A percentile compares a stretch with the other conserved stretches of the same genome.
Evolutionary conservation across 345 rosid genomes (phyloP).

Genomic region (Diplotaxis tenuifolia): DNA sequence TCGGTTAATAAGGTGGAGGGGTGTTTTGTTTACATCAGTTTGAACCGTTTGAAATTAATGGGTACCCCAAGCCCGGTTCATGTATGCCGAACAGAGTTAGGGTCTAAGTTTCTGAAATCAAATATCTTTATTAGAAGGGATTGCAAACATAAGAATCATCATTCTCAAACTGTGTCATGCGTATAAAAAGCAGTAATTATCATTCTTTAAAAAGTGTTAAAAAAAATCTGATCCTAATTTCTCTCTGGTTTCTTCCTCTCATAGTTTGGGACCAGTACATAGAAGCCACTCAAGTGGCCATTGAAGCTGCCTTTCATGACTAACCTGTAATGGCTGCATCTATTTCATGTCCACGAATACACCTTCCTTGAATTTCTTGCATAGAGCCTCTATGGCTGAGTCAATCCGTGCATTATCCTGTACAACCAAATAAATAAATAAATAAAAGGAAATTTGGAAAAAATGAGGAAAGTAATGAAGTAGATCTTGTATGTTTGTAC

Average conservation of each 20-base stretch:
- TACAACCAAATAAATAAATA: background rate
- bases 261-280: background rate
- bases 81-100: too few species aligned
- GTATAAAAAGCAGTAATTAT: too few species aligned
- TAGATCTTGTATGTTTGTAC: slow-evolving; percentile 40
- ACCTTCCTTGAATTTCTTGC: too few species aligned
- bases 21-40: background rate
- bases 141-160: too few species aligned
- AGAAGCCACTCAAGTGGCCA: too few species aligned
- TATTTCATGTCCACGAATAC: slow-evolving; percentile 45
- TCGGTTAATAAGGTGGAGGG: background rate
- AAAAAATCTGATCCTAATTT: background rate
- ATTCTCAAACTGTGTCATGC: too few species aligned
- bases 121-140: too few species aligned
- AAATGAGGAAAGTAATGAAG: slow-evolving; percentile 2
- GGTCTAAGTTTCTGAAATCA: too few species aligned
- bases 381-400: too few species aligned
- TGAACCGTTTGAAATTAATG: background rate
- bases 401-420: too few species aligned
- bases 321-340: slow-evolving; percentile 6
- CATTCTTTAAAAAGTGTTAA: too few species aligned
- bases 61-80: background rate
- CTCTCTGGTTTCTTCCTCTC: background rate
- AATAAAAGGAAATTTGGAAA: background rate
- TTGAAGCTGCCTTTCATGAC: slow-evolving; percentile 9